Conservation (phyloP, 2,329 filamentous ascomycete genomes). For the Ascochyta lentis region DNA sequence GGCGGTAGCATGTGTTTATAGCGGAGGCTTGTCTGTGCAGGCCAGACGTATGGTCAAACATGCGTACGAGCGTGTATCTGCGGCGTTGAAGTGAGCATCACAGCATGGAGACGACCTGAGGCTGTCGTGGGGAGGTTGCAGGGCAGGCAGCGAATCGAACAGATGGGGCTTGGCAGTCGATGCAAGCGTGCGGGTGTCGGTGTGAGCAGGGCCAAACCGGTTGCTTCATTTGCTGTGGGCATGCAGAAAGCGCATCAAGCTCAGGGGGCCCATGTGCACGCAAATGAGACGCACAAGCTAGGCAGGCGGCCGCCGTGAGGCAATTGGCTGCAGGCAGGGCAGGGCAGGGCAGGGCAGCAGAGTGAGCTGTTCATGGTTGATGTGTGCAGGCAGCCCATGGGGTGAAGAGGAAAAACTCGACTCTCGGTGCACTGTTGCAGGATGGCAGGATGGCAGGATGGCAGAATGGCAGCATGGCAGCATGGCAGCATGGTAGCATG, state of each 20-base stretch:
- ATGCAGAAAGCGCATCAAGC: slow-evolving; percentile 8
- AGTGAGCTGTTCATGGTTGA: slow-evolving; percentile 23
- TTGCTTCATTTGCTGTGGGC: slow-evolving; percentile 28
- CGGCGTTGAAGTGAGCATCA: neutral
- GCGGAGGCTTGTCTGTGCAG: neutral
- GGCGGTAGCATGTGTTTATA: slow-evolving; percentile 2
- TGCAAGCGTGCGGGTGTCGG: slow-evolving; percentile 20
- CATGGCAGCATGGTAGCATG: too few species aligned
- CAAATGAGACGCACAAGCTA: slow-evolving; percentile 43
- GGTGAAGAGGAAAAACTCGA: neutral
- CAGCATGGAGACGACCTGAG: neutral
- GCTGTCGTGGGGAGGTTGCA: slow-evolving; percentile 8
- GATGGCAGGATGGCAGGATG: neutral
- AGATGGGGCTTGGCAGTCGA: slow-evolving; percentile 6
- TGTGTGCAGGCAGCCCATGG: slow-evolving; percentile 22
- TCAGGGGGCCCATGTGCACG: slow-evolving; percentile 29
- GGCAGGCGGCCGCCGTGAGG: slow-evolving; percentile 22
- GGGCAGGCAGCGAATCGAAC: slow-evolving; percentile 9
- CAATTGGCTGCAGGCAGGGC: slow-evolving; percentile 5
- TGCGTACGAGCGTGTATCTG: too few species aligned
- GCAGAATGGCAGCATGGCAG: too few species aligned
- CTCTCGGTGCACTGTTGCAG: neutral
- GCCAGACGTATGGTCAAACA: neutral
- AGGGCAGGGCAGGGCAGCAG: neutral
- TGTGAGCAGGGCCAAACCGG: slow-evolving; percentile 13